These are phyloP conservation scores for Emergomyces pasteurianus DNA, from an alignment of 2,329 filamentous ascomycete species.

Conservation along the genomic window DNA sequence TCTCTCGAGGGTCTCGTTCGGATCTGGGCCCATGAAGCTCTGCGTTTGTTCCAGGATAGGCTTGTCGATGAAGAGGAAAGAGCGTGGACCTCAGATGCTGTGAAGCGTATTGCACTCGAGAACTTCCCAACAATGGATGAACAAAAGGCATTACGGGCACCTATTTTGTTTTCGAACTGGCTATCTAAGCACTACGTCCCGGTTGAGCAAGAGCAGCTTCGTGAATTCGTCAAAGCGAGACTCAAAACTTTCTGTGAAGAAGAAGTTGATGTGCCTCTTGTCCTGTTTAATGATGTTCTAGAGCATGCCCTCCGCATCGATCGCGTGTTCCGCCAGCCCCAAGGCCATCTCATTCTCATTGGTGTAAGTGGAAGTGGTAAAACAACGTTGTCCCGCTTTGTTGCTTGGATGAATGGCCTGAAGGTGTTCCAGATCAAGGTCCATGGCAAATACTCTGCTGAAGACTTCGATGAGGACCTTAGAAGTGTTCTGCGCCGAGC, in stretches of 20 bases:
- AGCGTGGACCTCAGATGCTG: constrained; percentile 84
- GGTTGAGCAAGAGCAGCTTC: constrained; percentile 85
- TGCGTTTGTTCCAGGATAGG: constrained; percentile 94
- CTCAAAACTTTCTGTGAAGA: constrained; percentile 98
- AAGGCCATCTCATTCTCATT: constrained; percentile 95
- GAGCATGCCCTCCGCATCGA: constrained; percentile 98
- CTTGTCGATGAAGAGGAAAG: constrained; percentile 89
- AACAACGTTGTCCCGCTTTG: constrained; percentile 93
- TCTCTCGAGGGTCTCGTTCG: constrained; percentile 83
- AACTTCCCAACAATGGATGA: constrained; percentile 95
- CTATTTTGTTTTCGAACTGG: constrained; percentile 98
- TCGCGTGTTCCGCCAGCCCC: constrained; percentile 93
- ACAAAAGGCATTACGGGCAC: constrained; percentile 73
- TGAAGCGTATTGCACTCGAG: constrained; percentile 74
- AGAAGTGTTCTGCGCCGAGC: constrained; percentile 85
- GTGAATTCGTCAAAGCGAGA: constrained; percentile 94
- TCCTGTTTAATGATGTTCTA: constrained; percentile 97
- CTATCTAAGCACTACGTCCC: constrained; percentile 97
- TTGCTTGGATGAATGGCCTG: constrained; percentile 99
- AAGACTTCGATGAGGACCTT: constrained; percentile 97
- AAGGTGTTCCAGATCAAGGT: constrained; percentile 99
- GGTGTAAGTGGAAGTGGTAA: constrained; percentile 98
- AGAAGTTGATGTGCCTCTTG: constrained; percentile 94
- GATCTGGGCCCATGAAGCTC: constrained; percentile 95
- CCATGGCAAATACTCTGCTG: constrained; percentile 92